Base-by-base conservation (phyloP, 495 filamentous ascomycete species). In the Tuber umbilicatum region DNA sequence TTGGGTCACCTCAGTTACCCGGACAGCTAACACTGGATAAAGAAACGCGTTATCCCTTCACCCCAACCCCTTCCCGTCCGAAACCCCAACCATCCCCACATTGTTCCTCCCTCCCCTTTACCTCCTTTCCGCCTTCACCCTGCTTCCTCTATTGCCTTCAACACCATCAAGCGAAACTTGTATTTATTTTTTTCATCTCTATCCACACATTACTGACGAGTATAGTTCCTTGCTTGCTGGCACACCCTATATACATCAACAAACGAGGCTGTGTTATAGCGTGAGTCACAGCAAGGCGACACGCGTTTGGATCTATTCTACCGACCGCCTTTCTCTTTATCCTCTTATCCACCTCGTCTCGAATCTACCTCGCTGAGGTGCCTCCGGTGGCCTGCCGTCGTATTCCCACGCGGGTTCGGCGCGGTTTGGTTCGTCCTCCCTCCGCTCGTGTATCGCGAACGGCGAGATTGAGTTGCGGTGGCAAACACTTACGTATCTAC, bases 121-220 rank as follows among this genome's bases (percentile, higher is more conserved):
- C 47, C 27, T 27, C 6, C 50, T 64, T 35, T 7, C 55, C 55
- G 55, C 55, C 55, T 64, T 64, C 7, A 17, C 55, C 55, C 55
- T 64, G 9, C 55, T 19, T 64, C n/a, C 55, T 64, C 55, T 3
- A 17, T 64, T 7, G 31, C 55, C 55, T 64, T 64, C 55, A 64
- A 64, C 55, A 64, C 55, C 55, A 64, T 64, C 55, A 16, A 4
- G 3, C 55, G 31, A 64, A 64, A 64, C 55, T 2, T 14, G 7
- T 55, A 27, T 55, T 27, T 27, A 5, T 31, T 64, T 64, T 64
- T 64, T 64, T 64, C 55, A 64, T 9, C 55, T 31, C 55, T 27
- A 31, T 64, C 55, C 55, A 64, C 6, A 64, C 55, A 31, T 17
- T 64, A 64, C 55, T 64, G 55, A 64, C 55, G 55, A 64, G 55